Percentiles rank a stretch among this genome's conserved stretches.
Evolutionary conservation across 192 early-diverging fungal genomes (phyloP).

Genomic region (Backusella westeae): DNA sequence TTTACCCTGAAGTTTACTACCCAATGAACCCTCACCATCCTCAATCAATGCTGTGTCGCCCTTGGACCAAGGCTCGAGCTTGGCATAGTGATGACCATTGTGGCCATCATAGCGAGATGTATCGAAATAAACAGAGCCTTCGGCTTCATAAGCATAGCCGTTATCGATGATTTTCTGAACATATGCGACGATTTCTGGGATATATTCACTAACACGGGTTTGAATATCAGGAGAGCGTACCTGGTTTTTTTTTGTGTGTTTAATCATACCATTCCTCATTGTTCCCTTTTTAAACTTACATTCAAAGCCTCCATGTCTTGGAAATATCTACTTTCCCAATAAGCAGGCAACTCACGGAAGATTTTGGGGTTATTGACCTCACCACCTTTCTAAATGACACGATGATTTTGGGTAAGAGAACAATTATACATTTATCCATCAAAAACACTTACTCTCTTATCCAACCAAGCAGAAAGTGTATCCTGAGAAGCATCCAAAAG

Average conservation of each 20-base stretch:
- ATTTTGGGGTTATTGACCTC: slow-evolving; percentile 85
- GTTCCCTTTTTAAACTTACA: slow-evolving; percentile 38
- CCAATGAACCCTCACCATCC: slow-evolving; percentile 91
- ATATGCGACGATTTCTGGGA: slow-evolving; percentile 90
- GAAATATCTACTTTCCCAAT: slow-evolving; percentile 94
- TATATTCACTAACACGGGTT: slow-evolving; percentile 95
- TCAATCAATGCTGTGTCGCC: slow-evolving; percentile 76
- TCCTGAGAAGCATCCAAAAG: slow-evolving; percentile 55
- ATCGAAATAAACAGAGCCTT: slow-evolving; percentile 96
- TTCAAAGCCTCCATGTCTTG: slow-evolving; percentile 91
- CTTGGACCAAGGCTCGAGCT: slow-evolving; percentile 89
- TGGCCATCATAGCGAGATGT: slow-evolving; percentile 78
- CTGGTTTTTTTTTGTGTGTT: slow-evolving; percentile 20
- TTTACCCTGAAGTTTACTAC: slow-evolving; percentile 64
- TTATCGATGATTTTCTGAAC: slow-evolving; percentile 92
- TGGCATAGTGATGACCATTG: slow-evolving; percentile 88
- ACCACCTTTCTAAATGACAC: slow-evolving; percentile 38
- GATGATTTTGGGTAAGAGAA: neutral
- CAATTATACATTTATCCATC: neutral
- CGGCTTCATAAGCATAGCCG: slow-evolving; percentile 90
- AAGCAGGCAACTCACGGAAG: slow-evolving; percentile 90
- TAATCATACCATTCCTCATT: neutral
- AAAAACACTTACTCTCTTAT: slow-evolving; percentile 45
- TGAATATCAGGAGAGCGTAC: slow-evolving; percentile 80
- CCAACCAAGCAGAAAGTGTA: slow-evolving; percentile 48